Conservation (phyloP, 176 grass and related monocot species). For the Musa beccarii region DNA sequence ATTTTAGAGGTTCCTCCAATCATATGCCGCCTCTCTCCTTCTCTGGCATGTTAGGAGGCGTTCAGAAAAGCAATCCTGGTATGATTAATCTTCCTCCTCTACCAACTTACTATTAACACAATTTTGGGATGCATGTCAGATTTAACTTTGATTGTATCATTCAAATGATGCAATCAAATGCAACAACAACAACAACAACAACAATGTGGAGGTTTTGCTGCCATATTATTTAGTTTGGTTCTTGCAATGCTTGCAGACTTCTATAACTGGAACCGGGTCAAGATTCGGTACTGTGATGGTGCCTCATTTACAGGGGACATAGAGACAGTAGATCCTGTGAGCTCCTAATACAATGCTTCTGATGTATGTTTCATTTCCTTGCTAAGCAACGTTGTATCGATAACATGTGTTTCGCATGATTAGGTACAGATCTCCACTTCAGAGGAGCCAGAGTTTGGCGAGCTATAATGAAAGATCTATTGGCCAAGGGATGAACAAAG, state of each 20-base stretch:
- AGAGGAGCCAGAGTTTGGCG: slow-evolving; percentile 14
- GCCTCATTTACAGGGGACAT: slow-evolving; percentile 12
- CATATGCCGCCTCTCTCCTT: slow-evolving; percentile 9
- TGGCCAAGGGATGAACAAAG: slow-evolving; percentile 19
- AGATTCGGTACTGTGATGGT: slow-evolving; percentile 18
- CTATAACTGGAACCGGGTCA: slow-evolving; percentile 23
- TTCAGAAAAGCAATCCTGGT: slow-evolving; percentile 4
- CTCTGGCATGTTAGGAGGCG: slow-evolving; percentile 8
- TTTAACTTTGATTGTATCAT: too few species aligned
- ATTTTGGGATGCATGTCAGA: too few species aligned
- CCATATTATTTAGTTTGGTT: background rate
- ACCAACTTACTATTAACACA: too few species aligned
- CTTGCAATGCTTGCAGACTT: slow-evolving; percentile 2
- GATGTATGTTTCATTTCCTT: background rate
- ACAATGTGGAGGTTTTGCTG: background rate
- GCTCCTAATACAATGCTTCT: background rate
- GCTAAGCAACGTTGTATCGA: background rate
- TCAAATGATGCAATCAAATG: too few species aligned
- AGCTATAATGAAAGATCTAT: slow-evolving; percentile 4
- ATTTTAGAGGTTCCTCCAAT: slow-evolving; percentile 18
- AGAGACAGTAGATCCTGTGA: slow-evolving; percentile 14
- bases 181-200: background rate
- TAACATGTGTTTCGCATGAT: background rate
- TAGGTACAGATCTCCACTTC: slow-evolving; percentile 11
- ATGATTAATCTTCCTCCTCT: background rate